phyloP scores from a whole-genome alignment of 2,329 filamentous ascomycete species.

The Cercospora citrullina region DNA sequence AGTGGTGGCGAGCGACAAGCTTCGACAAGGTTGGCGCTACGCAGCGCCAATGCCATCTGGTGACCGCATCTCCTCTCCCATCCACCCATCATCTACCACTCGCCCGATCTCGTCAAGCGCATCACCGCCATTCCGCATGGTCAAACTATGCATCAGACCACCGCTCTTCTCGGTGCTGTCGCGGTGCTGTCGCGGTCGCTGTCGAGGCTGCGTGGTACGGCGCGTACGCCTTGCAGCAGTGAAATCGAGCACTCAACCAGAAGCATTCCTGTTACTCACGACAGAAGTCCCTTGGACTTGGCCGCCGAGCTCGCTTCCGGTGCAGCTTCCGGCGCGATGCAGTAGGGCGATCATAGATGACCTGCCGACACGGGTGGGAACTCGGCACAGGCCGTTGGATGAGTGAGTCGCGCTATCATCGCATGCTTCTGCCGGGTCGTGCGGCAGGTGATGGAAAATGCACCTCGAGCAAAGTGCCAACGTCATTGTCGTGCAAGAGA shows the following conservation, averaged over 20 bases:
- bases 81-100: neutral
- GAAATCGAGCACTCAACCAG: neutral
- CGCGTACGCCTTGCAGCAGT: neutral
- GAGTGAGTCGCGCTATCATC: neutral
- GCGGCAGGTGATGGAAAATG: neutral
- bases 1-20: neutral
- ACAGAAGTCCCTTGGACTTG: neutral
- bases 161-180: neutral
- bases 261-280: neutral
- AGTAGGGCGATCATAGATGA: neutral
- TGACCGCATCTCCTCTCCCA: constrained; percentile 3
- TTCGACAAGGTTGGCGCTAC: constrained; percentile 1
- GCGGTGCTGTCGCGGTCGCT: neutral
- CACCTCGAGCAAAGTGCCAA: neutral
- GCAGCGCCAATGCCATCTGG: neutral
- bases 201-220: neutral
- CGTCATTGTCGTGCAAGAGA: neutral
- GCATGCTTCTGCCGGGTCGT: neutral
- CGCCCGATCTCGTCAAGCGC: neutral
- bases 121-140: neutral
- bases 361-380: neutral
- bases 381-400: neutral
- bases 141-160: neutral
- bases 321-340: constrained; percentile 6
- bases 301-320: neutral